phyloP scores from a whole-genome alignment of 2,329 filamentous ascomycete genomes.

The Magnaporthiopsis incrustans region DNA sequence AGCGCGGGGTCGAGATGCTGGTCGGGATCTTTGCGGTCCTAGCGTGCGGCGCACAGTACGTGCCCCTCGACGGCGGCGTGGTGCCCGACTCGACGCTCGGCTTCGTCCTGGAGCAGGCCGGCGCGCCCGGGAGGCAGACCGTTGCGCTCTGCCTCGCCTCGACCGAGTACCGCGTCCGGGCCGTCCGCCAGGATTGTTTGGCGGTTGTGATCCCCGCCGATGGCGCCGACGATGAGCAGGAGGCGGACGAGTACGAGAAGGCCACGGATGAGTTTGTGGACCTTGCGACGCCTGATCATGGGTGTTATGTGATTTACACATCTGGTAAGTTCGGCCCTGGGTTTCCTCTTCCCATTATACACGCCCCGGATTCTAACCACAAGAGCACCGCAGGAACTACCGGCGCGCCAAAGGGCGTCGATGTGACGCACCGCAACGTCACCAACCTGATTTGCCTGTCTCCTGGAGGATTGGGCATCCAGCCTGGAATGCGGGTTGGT shows the following conservation, averaged over 20 bases:
- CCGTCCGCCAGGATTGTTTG: slow-evolving; percentile 1
- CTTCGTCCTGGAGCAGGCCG: slow-evolving; percentile 40
- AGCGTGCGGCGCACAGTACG: slow-evolving; percentile 50
- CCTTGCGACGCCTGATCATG: slow-evolving; percentile 20
- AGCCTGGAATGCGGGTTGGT: slow-evolving; percentile 40
- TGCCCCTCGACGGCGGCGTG: slow-evolving; percentile 49
- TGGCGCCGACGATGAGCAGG: not conserved
- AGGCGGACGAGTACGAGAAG: not conserved
- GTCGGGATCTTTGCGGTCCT: slow-evolving; percentile 48
- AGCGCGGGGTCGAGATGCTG: slow-evolving; percentile 47
- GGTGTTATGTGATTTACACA: slow-evolving; percentile 45
- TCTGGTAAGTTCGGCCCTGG: slow-evolving; percentile 22
- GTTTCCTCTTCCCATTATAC: not conserved
- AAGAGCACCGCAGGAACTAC: slow-evolving; percentile 34
- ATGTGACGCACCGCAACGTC: slow-evolving; percentile 17
- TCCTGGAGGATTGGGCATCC: slow-evolving; percentile 37
- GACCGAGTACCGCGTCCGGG: slow-evolving; percentile 8
- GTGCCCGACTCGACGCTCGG: slow-evolving; percentile 38
- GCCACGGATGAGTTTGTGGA: slow-evolving; percentile 6
- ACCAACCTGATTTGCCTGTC: slow-evolving; percentile 35
- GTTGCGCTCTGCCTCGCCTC: slow-evolving; percentile 37
- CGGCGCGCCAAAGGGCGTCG: slow-evolving; percentile 24
- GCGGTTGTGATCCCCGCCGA: slow-evolving; percentile 6
- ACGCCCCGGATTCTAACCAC: not conserved
- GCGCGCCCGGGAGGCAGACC: slow-evolving; percentile 17